phyloP scores from a whole-genome alignment of 495 filamentous ascomycete genomes.

The Aspergillus cavernicola region DNA sequence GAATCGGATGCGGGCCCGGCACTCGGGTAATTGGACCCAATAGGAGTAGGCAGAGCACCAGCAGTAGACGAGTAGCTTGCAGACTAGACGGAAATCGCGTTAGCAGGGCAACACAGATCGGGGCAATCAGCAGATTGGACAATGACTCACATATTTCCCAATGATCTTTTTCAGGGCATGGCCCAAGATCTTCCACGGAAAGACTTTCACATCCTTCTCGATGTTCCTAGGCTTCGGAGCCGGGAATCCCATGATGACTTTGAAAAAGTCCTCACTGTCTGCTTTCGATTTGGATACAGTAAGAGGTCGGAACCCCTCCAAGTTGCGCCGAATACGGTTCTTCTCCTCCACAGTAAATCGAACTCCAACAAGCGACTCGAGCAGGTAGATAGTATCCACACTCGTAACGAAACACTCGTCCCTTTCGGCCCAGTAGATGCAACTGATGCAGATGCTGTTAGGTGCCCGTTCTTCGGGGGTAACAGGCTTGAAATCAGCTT shows the following conservation, averaged over 20 bases:
- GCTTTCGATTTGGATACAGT: constrained; percentile 89
- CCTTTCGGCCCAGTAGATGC: constrained; percentile 90
- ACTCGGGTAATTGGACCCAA: constrained; percentile 36
- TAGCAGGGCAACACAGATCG: constrained; percentile 3
- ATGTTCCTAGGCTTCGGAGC: constrained; percentile 94
- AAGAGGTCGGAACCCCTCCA: constrained; percentile 84
- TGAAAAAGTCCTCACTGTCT: constrained; percentile 96
- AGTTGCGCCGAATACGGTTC: constrained; percentile 91
- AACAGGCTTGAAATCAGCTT: constrained; percentile 67
- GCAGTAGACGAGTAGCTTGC: constrained; percentile 52
- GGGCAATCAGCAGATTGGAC: not conserved
- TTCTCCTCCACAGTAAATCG: constrained; percentile 94
- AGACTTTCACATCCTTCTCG: constrained; percentile 98
- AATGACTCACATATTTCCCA: constrained; percentile 85
- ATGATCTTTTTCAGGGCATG: constrained; percentile 94
- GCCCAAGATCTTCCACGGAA: constrained; percentile 82
- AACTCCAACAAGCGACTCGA: constrained; percentile 80
- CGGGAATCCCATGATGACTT: constrained; percentile 96
- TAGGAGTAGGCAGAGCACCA: constrained; percentile 37
- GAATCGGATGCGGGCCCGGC: constrained; percentile 40
- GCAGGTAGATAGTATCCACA: constrained; percentile 89
- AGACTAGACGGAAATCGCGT: constrained; percentile 33
- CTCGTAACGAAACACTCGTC: constrained; percentile 88
- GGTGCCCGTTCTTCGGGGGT: constrained; percentile 61
- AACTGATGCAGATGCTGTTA: constrained; percentile 81